Percentiles rank a stretch among this genome's conserved stretches.
Evolutionary conservation across 306 rosid genomes (phyloP).

Genomic region (Dalbergia cochinchinensis): DNA sequence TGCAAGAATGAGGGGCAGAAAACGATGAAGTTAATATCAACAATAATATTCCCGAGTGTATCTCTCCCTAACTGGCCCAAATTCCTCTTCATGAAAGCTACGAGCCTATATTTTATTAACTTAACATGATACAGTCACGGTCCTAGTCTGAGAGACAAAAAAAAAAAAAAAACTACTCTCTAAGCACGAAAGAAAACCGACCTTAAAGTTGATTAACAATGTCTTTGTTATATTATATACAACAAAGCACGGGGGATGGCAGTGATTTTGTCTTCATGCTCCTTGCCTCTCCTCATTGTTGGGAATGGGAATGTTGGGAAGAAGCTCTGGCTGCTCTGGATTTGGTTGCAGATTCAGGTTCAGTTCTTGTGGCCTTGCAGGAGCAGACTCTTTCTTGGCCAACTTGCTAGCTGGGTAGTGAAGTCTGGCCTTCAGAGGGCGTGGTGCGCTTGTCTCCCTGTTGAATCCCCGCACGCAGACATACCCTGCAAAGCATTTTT

Average conservation of each 20-base stretch:
- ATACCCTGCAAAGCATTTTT: slow-evolving; percentile 66
- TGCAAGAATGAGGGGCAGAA: slow-evolving; percentile 19
- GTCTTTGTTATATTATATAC: slow-evolving; percentile 19
- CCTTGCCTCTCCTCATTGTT: slow-evolving; percentile 12
- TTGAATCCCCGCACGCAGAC: slow-evolving; percentile 95
- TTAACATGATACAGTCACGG: slow-evolving; percentile 17
- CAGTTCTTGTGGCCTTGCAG: slow-evolving; percentile 22
- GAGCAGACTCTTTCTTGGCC: slow-evolving; percentile 44
- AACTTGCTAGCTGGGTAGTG: slow-evolving; percentile 83
- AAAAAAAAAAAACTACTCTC: slow-evolving; percentile 30
- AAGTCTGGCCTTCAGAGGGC: slow-evolving; percentile 78
- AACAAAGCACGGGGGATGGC: slow-evolving; percentile 25
- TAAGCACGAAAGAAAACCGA: slow-evolving; percentile 23
- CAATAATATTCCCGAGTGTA: slow-evolving; percentile 1
- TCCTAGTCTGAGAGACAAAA: neutral
- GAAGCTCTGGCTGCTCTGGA: slow-evolving; percentile 35
- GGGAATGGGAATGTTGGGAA: slow-evolving; percentile 42
- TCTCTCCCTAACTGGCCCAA: neutral
- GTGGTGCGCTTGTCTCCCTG: slow-evolving; percentile 69
- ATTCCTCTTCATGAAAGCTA: slow-evolving; percentile 29
- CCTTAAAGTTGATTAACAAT: slow-evolving; percentile 27
- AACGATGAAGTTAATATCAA: slow-evolving; percentile 11
- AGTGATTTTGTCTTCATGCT: slow-evolving; percentile 21
- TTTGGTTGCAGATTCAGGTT: slow-evolving; percentile 27
- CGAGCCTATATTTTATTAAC: neutral